Conservation (phyloP, 257 asterid genomes). For the Rubia yunnanensis region DNA sequence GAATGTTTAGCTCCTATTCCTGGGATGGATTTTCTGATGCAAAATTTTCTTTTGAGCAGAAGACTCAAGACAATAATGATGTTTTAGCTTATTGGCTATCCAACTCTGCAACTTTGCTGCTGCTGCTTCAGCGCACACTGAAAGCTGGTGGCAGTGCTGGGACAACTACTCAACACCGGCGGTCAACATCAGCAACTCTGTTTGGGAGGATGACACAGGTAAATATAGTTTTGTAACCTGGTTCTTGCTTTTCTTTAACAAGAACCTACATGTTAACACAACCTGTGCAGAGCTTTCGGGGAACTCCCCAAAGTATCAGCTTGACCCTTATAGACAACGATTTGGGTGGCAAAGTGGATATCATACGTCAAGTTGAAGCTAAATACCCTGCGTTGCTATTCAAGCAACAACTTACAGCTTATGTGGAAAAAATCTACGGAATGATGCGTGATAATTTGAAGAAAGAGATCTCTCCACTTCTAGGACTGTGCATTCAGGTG, state of each 20-base stretch:
- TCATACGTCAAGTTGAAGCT: conserved; percentile 86
- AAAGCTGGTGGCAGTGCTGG: conserved; percentile 95
- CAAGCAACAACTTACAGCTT: conserved; percentile 85
- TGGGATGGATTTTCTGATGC: conserved; percentile 8
- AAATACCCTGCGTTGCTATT: conserved; percentile 95
- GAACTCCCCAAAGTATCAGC: conserved; percentile 66
- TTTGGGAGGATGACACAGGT: conserved; percentile 99
- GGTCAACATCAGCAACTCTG: conserved; percentile 74
- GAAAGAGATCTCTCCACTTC: conserved; percentile 80
- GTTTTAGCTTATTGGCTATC: conserved; percentile 90
- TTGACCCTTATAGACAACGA: conserved; percentile 59
- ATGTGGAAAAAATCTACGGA: conserved; percentile 83
- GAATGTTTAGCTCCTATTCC: neutral
- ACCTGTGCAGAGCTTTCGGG: conserved; percentile 72
- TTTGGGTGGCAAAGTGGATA: conserved; percentile 40
- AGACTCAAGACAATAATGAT: conserved; percentile 89
- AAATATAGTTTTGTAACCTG: conserved; percentile 9
- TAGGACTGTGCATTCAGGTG: conserved; percentile 96
- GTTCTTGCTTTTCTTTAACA: neutral
- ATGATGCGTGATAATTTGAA: conserved; percentile 84
- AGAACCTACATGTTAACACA: conserved; percentile 1
- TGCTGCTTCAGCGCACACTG: conserved; percentile 82
- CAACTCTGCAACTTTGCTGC: conserved; percentile 86
- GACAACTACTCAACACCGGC: conserved; percentile 70
- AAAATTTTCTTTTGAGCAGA: conserved; percentile 16